Percentiles rank a stretch among this genome's conserved stretches.
Evolutionary conservation across 108 stramenopile genomes (phyloP).

Genomic region (Fragilaria crotonensis): DNA sequence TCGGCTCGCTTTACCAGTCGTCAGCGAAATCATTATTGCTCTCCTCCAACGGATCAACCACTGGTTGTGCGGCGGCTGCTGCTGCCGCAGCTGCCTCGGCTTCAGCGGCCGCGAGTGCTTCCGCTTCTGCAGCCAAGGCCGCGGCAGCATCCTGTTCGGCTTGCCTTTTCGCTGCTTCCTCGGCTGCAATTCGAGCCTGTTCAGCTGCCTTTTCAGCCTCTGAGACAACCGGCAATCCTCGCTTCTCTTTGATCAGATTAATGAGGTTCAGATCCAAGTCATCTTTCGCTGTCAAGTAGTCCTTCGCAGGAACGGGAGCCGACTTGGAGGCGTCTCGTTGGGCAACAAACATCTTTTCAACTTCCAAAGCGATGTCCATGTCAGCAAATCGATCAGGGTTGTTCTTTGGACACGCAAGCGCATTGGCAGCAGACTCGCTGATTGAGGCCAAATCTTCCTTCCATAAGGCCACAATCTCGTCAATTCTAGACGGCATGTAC

Average conservation of each 20-base stretch:
- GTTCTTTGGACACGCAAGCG: slow-evolving; percentile 75
- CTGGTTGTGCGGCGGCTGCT: slow-evolving; percentile 29
- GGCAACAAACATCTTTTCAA: slow-evolving; percentile 83
- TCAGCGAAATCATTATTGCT: slow-evolving; percentile 66
- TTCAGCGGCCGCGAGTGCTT: slow-evolving; percentile 2
- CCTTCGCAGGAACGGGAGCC: slow-evolving; percentile 60
- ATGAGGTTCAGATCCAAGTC: slow-evolving; percentile 87
- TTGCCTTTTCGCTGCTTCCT: slow-evolving; percentile 20
- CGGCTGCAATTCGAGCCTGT: slow-evolving; percentile 12
- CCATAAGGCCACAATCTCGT: slow-evolving; percentile 90
- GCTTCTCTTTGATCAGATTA: slow-evolving; percentile 68
- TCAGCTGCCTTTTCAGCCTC: slow-evolving; percentile 1
- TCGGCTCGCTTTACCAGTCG: slow-evolving; percentile 57
- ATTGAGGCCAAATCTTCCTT: slow-evolving; percentile 78
- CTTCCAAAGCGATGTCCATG: slow-evolving; percentile 84
- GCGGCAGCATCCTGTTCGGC: slow-evolving; percentile 10
- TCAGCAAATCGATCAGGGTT: slow-evolving; percentile 91
- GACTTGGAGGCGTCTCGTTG: slow-evolving; percentile 63
- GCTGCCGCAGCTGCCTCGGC: slow-evolving; percentile 13
- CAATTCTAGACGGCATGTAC: slow-evolving; percentile 89
- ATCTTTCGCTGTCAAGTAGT: slow-evolving; percentile 83
- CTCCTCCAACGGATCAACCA: slow-evolving; percentile 18
- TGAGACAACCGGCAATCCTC: slow-evolving; percentile 11
- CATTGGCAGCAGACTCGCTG: slow-evolving; percentile 86
- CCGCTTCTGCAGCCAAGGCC: slow-evolving; percentile 15